Conservation (phyloP, 495 filamentous ascomycete species). For the Aeminium ludgeri region DNA sequence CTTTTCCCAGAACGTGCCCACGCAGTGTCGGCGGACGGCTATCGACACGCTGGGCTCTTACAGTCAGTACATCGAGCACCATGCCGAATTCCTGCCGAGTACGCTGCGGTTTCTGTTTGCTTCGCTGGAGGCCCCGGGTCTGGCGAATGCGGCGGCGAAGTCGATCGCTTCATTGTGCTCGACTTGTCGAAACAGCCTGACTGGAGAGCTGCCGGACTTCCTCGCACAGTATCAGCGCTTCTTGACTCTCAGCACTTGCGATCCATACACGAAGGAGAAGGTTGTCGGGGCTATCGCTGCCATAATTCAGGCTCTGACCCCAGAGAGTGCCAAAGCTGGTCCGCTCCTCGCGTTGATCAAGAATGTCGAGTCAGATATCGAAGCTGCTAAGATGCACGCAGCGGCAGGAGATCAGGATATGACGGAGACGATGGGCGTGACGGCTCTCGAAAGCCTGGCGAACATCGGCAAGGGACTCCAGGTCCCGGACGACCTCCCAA, state of each 20-base stretch:
- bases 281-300: constrained; percentile 70
- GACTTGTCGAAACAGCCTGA: constrained; percentile 56
- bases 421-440: constrained; percentile 38
- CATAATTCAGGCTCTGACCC: constrained; percentile 61
- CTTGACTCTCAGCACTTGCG: constrained; percentile 39
- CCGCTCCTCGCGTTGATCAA: constrained; percentile 47
- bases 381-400: constrained; percentile 24
- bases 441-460: constrained; percentile 54
- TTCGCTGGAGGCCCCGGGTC: constrained; percentile 46
- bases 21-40: constrained; percentile 58
- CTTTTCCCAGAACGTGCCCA: constrained; percentile 37
- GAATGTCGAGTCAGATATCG: constrained; percentile 47
- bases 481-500: constrained; percentile 46
- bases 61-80: constrained; percentile 62
- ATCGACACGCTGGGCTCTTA: constrained; percentile 65
- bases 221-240: constrained; percentile 60
- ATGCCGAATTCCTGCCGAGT: constrained; percentile 50
- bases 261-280: constrained; percentile 57
- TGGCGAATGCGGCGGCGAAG: constrained; percentile 56
- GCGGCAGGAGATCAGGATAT: constrained; percentile 26
- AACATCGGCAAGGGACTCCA: constrained; percentile 71
- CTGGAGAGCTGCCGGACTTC: constrained; percentile 55
- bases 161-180: constrained; percentile 69
- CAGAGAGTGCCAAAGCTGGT: constrained; percentile 42
- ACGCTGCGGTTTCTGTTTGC: constrained; percentile 71